Evolutionary conservation across 2,329 filamentous ascomycete species (phyloP), one percentile per base, ranked within the genome.

Genomic region (Epichloe glyceriae): DNA sequence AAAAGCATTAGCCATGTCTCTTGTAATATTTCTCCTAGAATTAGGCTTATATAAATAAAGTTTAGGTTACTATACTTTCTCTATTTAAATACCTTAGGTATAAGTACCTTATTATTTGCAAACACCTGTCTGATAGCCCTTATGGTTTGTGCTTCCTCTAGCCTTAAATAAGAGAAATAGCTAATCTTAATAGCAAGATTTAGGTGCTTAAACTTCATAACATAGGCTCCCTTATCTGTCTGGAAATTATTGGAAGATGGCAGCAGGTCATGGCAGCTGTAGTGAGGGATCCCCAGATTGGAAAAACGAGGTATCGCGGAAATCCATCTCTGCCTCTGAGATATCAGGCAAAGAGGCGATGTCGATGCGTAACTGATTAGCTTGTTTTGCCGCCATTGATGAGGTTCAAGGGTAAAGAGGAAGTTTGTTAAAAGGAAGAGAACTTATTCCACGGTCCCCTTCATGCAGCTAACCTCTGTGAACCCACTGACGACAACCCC

Each of bases 21-120:
- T 52, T 57, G 50, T 53, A 62, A 44, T 26, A 51, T 58, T 33
- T 50, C 4, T 2, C 57, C 58, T 0, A 14, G 49, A 33, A 60
- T 43, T 5, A 58, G 54, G 39, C 55, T 56, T 55, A 58, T 60
- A 10, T 30, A 57, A 57, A 61, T 54, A 41, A 59, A 59, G 10
- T 26, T 47, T 17, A 3, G 37, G 14, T n/a, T 5, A 15, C 37
- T 5, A 39, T 39, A 3, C 37, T 39, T n/a, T 39, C 37, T 39
- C 37, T 15, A 39, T 39, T 15, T 15, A 39, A 39, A 39, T n/a
- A 39, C 15, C 14, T 39, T 15, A 39, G 37, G 37, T 5, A 39
- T 15, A 39, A 15, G 37, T 1, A 39, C 14, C 37, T 39, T 15
- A 17, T 17, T 39, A 5, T 39, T 17, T 17, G 37, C 37, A 8